These are phyloP conservation scores for Albizia julibrissin DNA, from an alignment of 306 rosid genomes.

Conservation along the genomic window DNA sequence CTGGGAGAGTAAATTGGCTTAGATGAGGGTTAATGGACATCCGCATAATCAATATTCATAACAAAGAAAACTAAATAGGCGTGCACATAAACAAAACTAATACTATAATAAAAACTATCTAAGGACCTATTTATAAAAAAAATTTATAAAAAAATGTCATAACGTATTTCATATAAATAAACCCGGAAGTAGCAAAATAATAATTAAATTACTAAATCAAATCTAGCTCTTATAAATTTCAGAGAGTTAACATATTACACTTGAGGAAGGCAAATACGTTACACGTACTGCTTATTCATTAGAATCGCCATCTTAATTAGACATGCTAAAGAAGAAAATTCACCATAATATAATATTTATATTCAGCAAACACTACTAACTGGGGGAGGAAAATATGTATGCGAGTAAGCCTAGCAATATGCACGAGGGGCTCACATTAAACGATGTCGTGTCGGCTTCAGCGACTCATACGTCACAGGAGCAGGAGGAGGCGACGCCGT, in stretches of 20 bases:
- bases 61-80: no score
- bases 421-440: neutral
- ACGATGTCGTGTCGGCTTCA: conserved; percentile 30
- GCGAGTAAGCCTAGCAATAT: neutral
- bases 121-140: no score
- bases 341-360: neutral
- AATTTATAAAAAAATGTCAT: no score
- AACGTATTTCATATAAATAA: no score
- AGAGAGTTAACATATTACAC: neutral
- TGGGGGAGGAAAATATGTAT: neutral
- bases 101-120: no score
- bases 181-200: no score
- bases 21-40: no score
- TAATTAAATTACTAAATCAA: neutral
- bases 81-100: neutral
- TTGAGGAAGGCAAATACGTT: neutral
- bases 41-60: no score
- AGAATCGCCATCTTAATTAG: neutral
- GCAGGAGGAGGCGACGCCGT: conserved; percentile 11
- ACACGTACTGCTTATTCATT: neutral
- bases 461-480: conserved; percentile 38
- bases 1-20: no score
- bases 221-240: neutral
- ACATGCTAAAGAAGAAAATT: neutral
- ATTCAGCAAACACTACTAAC: no score